phyloP scores from a whole-genome alignment of 2,329 filamentous ascomycete genomes.

The Xylariomycetidae sp. region DNA sequence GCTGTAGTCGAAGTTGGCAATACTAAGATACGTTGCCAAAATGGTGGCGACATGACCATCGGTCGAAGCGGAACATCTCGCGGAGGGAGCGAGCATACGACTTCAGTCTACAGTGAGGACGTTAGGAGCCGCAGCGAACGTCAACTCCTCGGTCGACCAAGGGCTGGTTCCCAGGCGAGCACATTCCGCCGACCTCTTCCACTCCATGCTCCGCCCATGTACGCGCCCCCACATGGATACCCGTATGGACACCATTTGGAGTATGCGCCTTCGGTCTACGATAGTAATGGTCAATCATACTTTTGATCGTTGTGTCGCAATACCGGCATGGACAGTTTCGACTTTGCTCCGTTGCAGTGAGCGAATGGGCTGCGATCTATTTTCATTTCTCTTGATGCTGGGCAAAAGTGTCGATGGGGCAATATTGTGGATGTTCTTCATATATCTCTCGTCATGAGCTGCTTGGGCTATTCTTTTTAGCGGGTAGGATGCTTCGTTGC shows the following conservation, averaged over 20 bases:
- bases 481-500: conserved; percentile 1
- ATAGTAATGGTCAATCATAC: too few species aligned
- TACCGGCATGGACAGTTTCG: too few species aligned
- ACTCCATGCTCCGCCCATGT: conserved; percentile 6
- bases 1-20: conserved; percentile 53
- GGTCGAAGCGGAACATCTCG: conserved; percentile 29
- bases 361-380: too few species aligned
- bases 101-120: conserved; percentile 47
- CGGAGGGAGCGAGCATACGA: conserved; percentile 47
- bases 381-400: too few species aligned
- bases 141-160: conserved; percentile 37
- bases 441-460: too few species aligned
- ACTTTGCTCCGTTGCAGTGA: too few species aligned
- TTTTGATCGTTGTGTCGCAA: too few species aligned
- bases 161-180: conserved; percentile 46
- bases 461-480: too few species aligned
- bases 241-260: conserved; percentile 9
- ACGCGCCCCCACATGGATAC: conserved; percentile 12
- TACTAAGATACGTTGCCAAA: conserved; percentile 53
- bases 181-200: conserved; percentile 32
- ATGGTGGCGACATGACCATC: conserved; percentile 58
- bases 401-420: too few species aligned
- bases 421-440: too few species aligned
- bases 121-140: conserved; percentile 32
- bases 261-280: background rate